Base-by-base conservation (phyloP, 1,284 basidiomycete species). In the Leccinum subrobustum region DNA sequence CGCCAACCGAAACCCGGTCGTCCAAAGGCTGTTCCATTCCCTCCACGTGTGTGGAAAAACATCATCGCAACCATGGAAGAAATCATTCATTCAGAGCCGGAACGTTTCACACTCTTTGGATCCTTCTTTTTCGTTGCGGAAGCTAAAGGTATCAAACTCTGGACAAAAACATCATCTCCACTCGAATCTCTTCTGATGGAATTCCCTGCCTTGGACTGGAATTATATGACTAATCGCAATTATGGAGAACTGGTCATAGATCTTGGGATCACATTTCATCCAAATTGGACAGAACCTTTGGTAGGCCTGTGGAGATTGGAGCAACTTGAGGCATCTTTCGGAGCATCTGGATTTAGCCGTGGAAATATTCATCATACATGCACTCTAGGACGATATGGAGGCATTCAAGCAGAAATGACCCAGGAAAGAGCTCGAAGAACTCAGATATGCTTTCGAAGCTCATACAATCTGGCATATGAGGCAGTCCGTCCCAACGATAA, bases 71-170 rank as follows among this genome's bases (percentile, higher is more conserved):
- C 42, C 6, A 56, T 56, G 7, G 7, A 47, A n/a, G 12, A 48
- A 20, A 33, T 48, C 18, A 35, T 52, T 7, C 51, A 52, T 3
- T 20, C 3, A 8, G 50, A 51, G 6, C 16, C 25, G 4, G 50
- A 51, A 29, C 16, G 25, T 5, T 51, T 51, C 8, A 11, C 50
- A 29, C 27, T 27, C n/a, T 52, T 31, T 57, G 65, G 54, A 6
- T 67, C 58, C 2, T 67, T 67, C 16, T 67, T 67, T 20, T 67
- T 67, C n/a, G 56, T 63, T 1, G 3, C 58, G 0, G 63, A 67
- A 11, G 14, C 35, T 33, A 60, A 58, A 12, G 61, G 66, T 1
- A 53, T 67, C 47, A 67, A 67, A 56, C 52, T 63, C 1, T 54
- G 6, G 25, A 59, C 48, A 33, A 33, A 33, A 33, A 33, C 33